Evolutionary conservation across 2,329 filamentous ascomycete species (phyloP).

Genomic region (Venturia nashicola): DNA sequence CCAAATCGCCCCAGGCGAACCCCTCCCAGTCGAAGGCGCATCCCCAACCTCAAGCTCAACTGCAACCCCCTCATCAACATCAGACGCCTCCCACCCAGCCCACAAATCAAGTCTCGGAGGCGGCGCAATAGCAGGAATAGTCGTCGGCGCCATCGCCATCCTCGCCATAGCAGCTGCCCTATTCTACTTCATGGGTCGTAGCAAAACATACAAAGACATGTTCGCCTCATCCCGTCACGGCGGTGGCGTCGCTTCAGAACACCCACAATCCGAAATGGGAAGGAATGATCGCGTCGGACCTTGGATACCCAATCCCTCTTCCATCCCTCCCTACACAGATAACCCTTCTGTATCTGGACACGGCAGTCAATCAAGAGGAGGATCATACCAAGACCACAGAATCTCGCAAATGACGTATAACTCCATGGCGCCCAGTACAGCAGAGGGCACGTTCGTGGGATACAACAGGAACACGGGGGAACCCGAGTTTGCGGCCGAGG

Average conservation of each 20-base stretch:
- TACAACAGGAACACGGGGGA: slow-evolving; percentile 12
- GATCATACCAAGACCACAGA: not conserved
- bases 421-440: not conserved
- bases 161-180: slow-evolving; percentile 48
- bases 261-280: not conserved
- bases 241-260: not conserved
- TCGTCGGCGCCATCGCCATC: slow-evolving; percentile 49
- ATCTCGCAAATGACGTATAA: not conserved
- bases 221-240: slow-evolving; percentile 8
- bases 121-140: slow-evolving; percentile 41
- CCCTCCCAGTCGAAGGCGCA: slow-evolving; percentile 25
- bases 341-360: not conserved
- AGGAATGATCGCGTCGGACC: not conserved
- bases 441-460: slow-evolving; percentile 11
- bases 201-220: slow-evolving; percentile 11
- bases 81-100: slow-evolving; percentile 7
- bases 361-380: not conserved
- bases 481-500: slow-evolving; percentile 11
- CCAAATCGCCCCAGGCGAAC: slow-evolving; percentile 26
- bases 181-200: slow-evolving; percentile 51
- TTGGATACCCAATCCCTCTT: not conserved
- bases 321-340: not conserved
- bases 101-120: slow-evolving; percentile 44
- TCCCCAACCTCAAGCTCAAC: slow-evolving; percentile 10
- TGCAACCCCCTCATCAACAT: not conserved